Base-by-base conservation (phyloP, 192 early-diverging fungal genomes). In the Coemansia sp. region DNA sequence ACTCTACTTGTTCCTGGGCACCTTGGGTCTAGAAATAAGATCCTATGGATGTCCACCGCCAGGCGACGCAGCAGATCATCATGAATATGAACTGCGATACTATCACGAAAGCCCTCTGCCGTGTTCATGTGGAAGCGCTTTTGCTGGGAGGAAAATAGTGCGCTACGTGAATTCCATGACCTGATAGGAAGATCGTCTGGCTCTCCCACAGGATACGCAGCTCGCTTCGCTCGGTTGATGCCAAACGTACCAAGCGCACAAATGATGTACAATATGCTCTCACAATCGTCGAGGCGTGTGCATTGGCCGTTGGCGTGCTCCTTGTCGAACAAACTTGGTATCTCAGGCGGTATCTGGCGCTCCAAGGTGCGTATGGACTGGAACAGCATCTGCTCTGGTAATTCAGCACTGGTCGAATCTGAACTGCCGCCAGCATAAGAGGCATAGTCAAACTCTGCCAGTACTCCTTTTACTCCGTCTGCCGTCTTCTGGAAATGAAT, bases 361-460 rank as follows among this genome's bases (percentile, higher is more conserved):
- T 36, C 65, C 27, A 80, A 34, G 40, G 63, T 72, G 56, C 34
- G 53, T 27, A 80, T 74, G 40, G 62, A 62, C 69, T 64, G 70
- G 16, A 71, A 80, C 11, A 59, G 51, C 0, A 64, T 29, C 1
- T 56, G 71, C 4, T 62, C 68, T 3, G 62, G 48, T 4, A 21
- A 1, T 21, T 50, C n/a, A 24, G n/a, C 21, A 21, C 5, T 19
- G 17, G n/a, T 19, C 21, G 17, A 19, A 19, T 27, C 24, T 1
- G 24, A 27, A 27, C 24, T 27, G 24, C 1, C 1, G 24, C 24
- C 24, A 27, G 24, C 1, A 27, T 27, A 27, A 1, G 24, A 27
- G 1, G 24, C 24, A 27, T 27, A 27, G 24, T 27, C 24, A 27
- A 27, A 27, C 24, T 27, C 24, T 0, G 24, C 24, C 24, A 27